These are phyloP conservation scores for Leishmania major DNA, from an alignment of 208 protist species.

Conservation along the genomic window DNA sequence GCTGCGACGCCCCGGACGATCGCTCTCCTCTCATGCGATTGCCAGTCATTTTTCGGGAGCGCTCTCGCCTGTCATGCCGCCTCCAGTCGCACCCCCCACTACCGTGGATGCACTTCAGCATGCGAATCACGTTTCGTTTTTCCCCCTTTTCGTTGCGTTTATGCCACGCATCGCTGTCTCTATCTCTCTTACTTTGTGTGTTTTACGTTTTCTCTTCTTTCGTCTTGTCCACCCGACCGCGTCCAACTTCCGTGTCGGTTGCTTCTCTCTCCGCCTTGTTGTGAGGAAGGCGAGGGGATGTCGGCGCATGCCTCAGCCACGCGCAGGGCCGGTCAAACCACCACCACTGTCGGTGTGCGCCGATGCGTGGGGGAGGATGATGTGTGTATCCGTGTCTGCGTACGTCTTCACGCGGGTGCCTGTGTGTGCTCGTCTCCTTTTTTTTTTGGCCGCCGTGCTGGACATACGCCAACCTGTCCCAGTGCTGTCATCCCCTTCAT, in stretches of 20 bases:
- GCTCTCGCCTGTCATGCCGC: background rate
- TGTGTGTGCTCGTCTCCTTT: background rate
- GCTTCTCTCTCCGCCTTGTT: background rate
- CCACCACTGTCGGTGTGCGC: background rate
- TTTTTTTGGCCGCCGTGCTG: background rate
- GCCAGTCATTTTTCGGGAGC: background rate
- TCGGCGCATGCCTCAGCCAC: too few species aligned
- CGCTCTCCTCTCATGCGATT: background rate
- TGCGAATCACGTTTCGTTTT: background rate
- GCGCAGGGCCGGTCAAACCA: background rate
- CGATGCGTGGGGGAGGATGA: background rate
- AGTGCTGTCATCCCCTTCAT: background rate
- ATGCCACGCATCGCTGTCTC: background rate
- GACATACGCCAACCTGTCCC: background rate
- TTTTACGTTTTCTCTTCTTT: background rate
- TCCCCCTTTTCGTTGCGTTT: background rate
- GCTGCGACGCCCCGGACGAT: background rate
- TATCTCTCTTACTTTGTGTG: background rate
- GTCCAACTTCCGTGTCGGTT: background rate
- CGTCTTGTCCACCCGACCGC: background rate
- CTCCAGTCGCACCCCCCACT: background rate
- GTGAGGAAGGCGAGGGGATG: background rate
- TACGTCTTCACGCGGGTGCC: background rate
- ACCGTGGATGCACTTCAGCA: background rate
- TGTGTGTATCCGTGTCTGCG: slow-evolving; percentile 1